Evolutionary conservation across 2,329 filamentous ascomycete species (phyloP), one percentile per base, ranked within the genome.

Genomic region (Aureobasidium mangrovei): DNA sequence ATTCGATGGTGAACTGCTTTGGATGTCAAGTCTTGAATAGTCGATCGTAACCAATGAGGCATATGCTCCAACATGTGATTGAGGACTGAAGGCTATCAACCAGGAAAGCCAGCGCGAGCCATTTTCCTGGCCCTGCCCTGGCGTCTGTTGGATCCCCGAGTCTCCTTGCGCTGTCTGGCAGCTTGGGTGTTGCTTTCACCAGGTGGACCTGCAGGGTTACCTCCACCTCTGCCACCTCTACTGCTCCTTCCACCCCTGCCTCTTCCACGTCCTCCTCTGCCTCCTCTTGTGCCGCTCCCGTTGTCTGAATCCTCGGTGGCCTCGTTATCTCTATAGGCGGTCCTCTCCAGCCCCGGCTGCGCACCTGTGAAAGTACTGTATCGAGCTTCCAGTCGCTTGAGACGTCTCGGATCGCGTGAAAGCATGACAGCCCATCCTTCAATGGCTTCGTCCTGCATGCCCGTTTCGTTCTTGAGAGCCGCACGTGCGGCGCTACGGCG

Each of bases 361-460:
- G 78, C 68, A 7, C 86, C 86, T 9, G 75, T 74, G 59, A 86
- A 88, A 18, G 78, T 74, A 8, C 78, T 77, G 62, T 84, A 86
- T 64, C 82, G 85, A 48, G 77, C 77, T 69, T 95, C 88, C 41
- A 97, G 71, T 54, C 80, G 77, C 55, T 81, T 79, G 66, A 85
- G 74, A 57, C 84, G 79, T 62, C 81, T 79, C 1, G 86, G 79
- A 62, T 91, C 85, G 32, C 91, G 79, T 9, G 75, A 73, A 6
- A 96, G 71, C 88, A 97, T 95, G 46, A 95, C 73, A 0, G 81
- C 88, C 91, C 91, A 98, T 4, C 93, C 93, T 69, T 97, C 93
- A 33, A 98, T 85, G 2, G 86, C 84, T 69, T 97, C 91, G 62
- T 97, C 91, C 0, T 89, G 90, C 88, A 96, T 88, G 3, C 85